Evolutionary conservation across 2,329 filamentous ascomycete species (phyloP), one percentile per base, ranked within the genome.

Genomic region (Arthroderma sp.): DNA sequence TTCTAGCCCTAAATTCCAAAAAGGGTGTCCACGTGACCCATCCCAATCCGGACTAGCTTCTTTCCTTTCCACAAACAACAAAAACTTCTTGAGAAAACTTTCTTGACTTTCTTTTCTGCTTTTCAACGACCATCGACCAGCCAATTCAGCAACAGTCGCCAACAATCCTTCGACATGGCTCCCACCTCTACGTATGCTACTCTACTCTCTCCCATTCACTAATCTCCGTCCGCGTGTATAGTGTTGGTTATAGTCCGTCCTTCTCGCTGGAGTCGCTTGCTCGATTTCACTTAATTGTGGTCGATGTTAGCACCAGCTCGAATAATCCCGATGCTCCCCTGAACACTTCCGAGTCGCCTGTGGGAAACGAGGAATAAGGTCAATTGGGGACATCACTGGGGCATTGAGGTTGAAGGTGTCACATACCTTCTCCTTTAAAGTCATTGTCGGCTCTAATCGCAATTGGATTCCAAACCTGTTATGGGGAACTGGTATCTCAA

Each of bases 171-270:
- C 77, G 76, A 73, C 73, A 83, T 83, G 80, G 73, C 78, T 73
- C 74, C 74, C 76, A 35, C 75, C 73, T 76, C 79, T 80, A 81
- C 79, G 84, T 85, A 79, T 74, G 76, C 71, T 70, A 66, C 66
- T 70, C 67, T 68, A 72, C 23, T 51, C 70, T 65, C 62, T 60
- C 63, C 64, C 65, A 63, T 67, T 61, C 59, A 63, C 63, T 71
- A 68, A 71, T 69, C 62, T 65, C 65, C 64, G 65, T 64, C 66
- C 66, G 69, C 61, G 66, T 71, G 74, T 78, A 75, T 77, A 77
- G 77, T 72, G 76, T 76, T 78, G 82, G 84, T 71, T 75, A 86
- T 88, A 88, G 85, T 87, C 81, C 82, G 86, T 88, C 84, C 84
- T 86, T 75, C 83, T 88, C 82, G 84, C 86, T 89, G 84, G 84